A percentile compares a stretch with the other conserved stretches of the same genome.
These are phyloP conservation scores for Zizania latifolia DNA, from an alignment of 176 grass and related monocot species.

Conservation along the genomic window DNA sequence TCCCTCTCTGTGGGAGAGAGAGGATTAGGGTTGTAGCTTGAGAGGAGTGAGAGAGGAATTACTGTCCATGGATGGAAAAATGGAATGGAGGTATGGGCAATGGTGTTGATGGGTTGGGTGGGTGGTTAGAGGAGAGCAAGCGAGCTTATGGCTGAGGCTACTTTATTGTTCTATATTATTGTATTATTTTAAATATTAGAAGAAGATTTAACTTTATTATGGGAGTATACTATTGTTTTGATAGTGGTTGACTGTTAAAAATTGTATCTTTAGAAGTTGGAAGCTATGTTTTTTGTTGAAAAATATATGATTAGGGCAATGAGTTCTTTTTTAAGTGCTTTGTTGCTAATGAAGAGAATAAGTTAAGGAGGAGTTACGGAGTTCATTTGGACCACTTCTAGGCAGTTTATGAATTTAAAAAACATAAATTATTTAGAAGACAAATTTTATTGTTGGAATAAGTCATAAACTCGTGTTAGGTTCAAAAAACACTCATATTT, in stretches of 20 bases:
- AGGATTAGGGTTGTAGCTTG: background rate
- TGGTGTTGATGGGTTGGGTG: background rate
- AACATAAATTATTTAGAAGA: too few species aligned
- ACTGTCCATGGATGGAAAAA: conserved; percentile 12
- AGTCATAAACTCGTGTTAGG: too few species aligned
- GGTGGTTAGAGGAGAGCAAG: background rate
- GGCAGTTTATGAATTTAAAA: too few species aligned
- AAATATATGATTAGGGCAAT: background rate
- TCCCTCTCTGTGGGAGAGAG: background rate
- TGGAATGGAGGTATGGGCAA: background rate
- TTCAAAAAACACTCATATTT: too few species aligned
- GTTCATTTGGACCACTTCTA: too few species aligned
- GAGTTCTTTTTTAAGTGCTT: background rate
- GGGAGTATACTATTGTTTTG: background rate
- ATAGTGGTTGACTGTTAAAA: background rate
- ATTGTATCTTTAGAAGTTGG: background rate
- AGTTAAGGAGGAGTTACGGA: background rate
- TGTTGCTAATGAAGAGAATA: too few species aligned
- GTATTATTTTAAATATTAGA: background rate
- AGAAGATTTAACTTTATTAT: background rate
- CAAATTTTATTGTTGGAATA: too few species aligned
- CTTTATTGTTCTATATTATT: background rate
- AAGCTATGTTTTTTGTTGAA: background rate
- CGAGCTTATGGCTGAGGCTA: background rate
- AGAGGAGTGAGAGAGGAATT: background rate